A percentile compares a stretch with the other conserved stretches of the same genome.
Evolutionary conservation across 2,329 filamentous ascomycete species (phyloP).

Genomic region (Penicillium sp.): DNA sequence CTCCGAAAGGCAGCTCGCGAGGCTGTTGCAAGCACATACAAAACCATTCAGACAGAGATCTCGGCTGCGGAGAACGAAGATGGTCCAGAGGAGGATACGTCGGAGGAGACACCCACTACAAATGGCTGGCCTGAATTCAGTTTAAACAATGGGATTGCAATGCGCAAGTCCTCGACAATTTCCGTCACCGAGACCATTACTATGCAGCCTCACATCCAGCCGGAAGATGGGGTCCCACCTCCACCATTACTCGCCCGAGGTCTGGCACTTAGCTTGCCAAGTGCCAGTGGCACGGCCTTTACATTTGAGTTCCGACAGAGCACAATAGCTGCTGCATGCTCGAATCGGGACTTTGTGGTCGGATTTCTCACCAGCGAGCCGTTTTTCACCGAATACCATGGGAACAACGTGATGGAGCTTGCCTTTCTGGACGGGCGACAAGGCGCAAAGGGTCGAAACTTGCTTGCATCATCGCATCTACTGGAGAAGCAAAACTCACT

Average conservation of each 20-base stretch:
- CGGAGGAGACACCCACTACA: conserved; percentile 5
- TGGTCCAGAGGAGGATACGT: conserved; percentile 11
- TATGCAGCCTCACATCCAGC: conserved; percentile 27
- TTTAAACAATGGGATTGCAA: conserved; percentile 23
- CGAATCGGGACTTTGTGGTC: conserved; percentile 39
- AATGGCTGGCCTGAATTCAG: conserved; percentile 24
- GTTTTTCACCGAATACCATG: conserved; percentile 31
- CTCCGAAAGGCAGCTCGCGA: conserved; percentile 40
- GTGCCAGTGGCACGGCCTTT: conserved; percentile 27
- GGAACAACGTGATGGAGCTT: conserved; percentile 26
- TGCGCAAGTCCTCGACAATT: conserved; percentile 39
- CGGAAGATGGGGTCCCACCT: conserved; percentile 26
- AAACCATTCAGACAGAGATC: conserved; percentile 41
- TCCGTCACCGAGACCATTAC: conserved; percentile 40
- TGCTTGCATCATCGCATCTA: conserved; percentile 14
- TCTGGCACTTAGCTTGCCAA: conserved; percentile 36
- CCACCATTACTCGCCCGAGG: conserved; percentile 36
- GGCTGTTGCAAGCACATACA: conserved; percentile 36
- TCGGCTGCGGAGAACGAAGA: conserved; percentile 28
- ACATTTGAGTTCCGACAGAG: conserved; percentile 32
- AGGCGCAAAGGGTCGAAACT: conserved; percentile 12
- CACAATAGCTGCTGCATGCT: conserved; percentile 36
- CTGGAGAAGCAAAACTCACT: conserved; percentile 17
- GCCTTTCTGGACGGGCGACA: conserved; percentile 16
- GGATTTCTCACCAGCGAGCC: conserved; percentile 36